Evolutionary conservation across 2,329 filamentous ascomycete species (phyloP), one percentile per base, ranked within the genome.

Genomic region (Clonostachys sp.): DNA sequence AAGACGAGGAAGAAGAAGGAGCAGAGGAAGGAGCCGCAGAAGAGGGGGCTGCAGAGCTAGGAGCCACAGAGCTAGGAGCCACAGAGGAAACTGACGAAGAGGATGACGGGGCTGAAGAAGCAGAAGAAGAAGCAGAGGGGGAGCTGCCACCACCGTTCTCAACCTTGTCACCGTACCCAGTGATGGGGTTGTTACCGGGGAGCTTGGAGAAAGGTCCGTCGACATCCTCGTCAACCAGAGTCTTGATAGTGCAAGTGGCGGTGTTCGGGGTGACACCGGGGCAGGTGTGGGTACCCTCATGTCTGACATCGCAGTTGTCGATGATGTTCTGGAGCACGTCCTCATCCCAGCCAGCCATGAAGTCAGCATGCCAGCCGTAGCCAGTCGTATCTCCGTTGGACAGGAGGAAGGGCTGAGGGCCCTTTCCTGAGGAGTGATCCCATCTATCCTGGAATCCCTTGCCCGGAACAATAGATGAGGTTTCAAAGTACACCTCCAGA

Each of bases 281-380:
- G 68, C 84, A 89, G 53, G 76, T 71, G 53, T 86, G 77, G 70
- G 89, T 83, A 44, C 80, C 80, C 8, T 60, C 53, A 48, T 75
- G 75, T 44, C 80, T 77, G 42, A 77, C 78, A 56, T 83, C 71
- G 70, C 87, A 89, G 45, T 71, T 78, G 59, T 86, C 74, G 54
- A 89, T 82, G 53, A 87, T 85, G 51, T 77, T 71, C 64, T 86
- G 82, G 44, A 89, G 80, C 42, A 77, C 73, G 30, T 70, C 63
- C 51, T 78, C 72, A 54, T 90, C 81, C 87, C 87, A 91, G 14
- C 80, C 86, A 52, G 86, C 81, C 53, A 87, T 65, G 68, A 91
- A 90, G 64, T 91, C 86, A 43, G 75, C 85, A 65, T 90, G 86
- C 50, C 77, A 77, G 56, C 80, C 81, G 68, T 80, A 89, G 48